Percentiles rank a stretch among this genome's conserved stretches.
These are phyloP conservation scores for Coniochaeta prunicola DNA, from an alignment of 2,329 filamentous ascomycete genomes.

Conservation along the genomic window DNA sequence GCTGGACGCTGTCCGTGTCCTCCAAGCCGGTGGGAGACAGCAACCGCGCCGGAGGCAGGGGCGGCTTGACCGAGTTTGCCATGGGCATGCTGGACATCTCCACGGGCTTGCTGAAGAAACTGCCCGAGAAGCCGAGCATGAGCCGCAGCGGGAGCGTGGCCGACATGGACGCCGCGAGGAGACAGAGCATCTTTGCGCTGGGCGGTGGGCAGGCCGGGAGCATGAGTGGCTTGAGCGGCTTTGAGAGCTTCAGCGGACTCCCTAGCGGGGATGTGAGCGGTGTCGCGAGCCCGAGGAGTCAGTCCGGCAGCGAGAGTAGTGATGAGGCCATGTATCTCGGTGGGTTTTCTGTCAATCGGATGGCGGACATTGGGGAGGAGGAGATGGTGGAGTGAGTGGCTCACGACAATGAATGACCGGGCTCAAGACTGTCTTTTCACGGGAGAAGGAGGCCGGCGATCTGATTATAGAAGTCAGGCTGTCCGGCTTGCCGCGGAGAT, in stretches of 20 bases:
- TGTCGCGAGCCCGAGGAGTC: constrained; percentile 43
- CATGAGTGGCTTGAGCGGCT: constrained; percentile 5
- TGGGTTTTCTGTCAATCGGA: neutral
- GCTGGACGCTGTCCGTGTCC: constrained; percentile 88
- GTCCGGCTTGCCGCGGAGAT: neutral
- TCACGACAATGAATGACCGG: too few species aligned
- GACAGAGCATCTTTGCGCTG: constrained; percentile 29
- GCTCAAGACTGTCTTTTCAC: too few species aligned
- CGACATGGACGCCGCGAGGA: constrained; percentile 34
- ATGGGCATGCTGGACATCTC: constrained; percentile 71
- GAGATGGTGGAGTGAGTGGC: neutral
- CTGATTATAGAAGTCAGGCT: neutral
- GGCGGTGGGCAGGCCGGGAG: constrained; percentile 17
- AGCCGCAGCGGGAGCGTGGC: constrained; percentile 44
- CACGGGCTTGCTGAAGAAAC: constrained; percentile 58
- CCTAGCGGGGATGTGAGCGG: constrained; percentile 41
- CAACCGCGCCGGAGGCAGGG: constrained; percentile 35
- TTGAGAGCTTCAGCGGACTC: constrained; percentile 33
- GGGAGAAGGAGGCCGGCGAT: neutral
- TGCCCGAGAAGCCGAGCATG: constrained; percentile 64
- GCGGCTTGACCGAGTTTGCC: constrained; percentile 59
- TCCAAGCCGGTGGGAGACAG: constrained; percentile 46
- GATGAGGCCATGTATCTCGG: constrained; percentile 50
- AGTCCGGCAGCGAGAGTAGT: constrained; percentile 38
- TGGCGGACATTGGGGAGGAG: constrained; percentile 12